Base-by-base conservation (phyloP, 345 rosid genomes). In the Noccaea bulbosa region DNA sequence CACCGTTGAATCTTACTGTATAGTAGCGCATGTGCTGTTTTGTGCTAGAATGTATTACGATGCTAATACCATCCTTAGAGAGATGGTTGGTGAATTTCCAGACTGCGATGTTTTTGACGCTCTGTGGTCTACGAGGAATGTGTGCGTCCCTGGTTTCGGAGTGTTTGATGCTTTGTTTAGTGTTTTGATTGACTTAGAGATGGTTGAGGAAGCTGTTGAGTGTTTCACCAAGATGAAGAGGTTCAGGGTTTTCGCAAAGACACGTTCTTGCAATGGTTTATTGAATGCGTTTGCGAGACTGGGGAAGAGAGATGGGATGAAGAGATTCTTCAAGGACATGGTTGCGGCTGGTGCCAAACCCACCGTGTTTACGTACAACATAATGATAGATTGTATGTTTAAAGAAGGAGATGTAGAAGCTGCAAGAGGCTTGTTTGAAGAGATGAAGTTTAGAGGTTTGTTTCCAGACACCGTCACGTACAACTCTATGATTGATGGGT, bases 121-220 rank as follows among this genome's bases (percentile, higher is more conserved):
- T 57, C 53, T 89, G 12, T 89, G 95, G 95, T 83, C 83, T 6
- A 83, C 87, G 2, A 82, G 88, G 81, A 85, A 80, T 48, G 84
- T 84, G 14, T 85, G 83, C 59, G 74, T 75, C 38, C 80, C 66
- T 16, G 87, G 86, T 5, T 87, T 75, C 70, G 95, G 92, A 37
- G 92, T 89, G 11, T 89, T 89, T 72, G 88, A 89, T 89, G 83
- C 88, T 57, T 79, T 88, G 70, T 88, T 88, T 77, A 82, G 86
- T 67, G 84, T 81, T 72, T 74, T 85, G 57, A 80, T 88, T 73
- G 92, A 88, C 20, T 44, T 85, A 62, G 90, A 84, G 52, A 75
- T 82, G 87, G 80, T 87, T 53, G 83, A 83, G 60, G 88, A 85
- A 52, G 95, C 95, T 35, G 57, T 51, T 1, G 37, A 43, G 40